A percentile compares a stretch with the other conserved stretches of the same genome.
phyloP scores from a whole-genome alignment of 1,284 basidiomycete genomes.

The Malassezia sp. region DNA sequence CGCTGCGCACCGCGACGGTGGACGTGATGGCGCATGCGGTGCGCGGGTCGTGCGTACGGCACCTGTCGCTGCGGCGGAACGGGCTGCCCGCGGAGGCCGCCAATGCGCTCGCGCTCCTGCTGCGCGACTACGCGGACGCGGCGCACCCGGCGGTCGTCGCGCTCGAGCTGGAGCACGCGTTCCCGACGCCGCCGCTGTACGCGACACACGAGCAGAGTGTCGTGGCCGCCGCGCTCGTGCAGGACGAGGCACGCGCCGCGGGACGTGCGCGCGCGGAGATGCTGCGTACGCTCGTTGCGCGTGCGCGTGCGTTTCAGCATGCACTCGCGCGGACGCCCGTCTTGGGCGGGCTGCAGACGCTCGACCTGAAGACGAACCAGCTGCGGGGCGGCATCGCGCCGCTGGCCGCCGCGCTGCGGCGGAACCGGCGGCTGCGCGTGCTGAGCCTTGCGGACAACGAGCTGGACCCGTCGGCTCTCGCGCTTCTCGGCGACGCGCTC shows the following conservation, averaged over 20 bases:
- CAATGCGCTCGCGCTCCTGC: constrained; percentile 25
- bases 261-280: constrained; percentile 22
- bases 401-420: constrained; percentile 84
- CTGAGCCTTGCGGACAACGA: constrained; percentile 88
- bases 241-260: constrained; percentile 24
- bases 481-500: constrained; percentile 74
- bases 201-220: background rate
- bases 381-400: constrained; percentile 70
- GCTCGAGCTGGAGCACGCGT: background rate
- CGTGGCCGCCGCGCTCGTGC: constrained; percentile 7
- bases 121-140: constrained; percentile 30
- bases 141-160: constrained; percentile 2
- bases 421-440: constrained; percentile 86
- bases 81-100: constrained; percentile 23
- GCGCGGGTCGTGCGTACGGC: constrained; percentile 34
- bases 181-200: constrained; percentile 1
- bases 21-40: constrained; percentile 34
- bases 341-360: constrained; percentile 69
- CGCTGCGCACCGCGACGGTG: constrained; percentile 26
- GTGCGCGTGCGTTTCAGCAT: constrained; percentile 3
- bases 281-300: background rate
- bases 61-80: constrained; percentile 39
- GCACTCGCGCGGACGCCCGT: constrained; percentile 60
- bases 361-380: constrained; percentile 86
- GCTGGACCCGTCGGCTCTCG: constrained; percentile 69